phyloP scores from a whole-genome alignment of 495 filamentous ascomycete species.

The Hypoxylon crocopeplum region DNA sequence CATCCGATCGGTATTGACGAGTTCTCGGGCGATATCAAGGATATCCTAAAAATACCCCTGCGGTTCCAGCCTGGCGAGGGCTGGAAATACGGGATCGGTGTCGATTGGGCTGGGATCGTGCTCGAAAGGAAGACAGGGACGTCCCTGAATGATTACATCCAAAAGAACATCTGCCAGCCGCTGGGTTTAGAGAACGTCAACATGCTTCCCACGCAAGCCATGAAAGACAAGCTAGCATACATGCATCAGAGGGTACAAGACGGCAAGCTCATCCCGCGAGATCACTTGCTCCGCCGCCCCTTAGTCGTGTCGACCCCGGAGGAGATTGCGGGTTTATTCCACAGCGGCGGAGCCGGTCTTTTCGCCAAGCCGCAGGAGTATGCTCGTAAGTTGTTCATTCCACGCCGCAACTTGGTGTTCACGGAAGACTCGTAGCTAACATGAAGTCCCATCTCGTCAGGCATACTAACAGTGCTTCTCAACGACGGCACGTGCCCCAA shows the following conservation, averaged over 20 bases:
- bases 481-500: constrained; percentile 58
- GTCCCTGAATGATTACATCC: constrained; percentile 62
- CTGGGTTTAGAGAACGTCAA: constrained; percentile 59
- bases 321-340: constrained; percentile 46
- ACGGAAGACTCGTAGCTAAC: background rate
- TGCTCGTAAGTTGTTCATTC: constrained; percentile 48
- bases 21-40: constrained; percentile 54
- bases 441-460: background rate
- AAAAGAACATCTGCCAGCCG: constrained; percentile 63
- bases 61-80: constrained; percentile 63
- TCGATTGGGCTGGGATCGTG: constrained; percentile 67
- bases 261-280: constrained; percentile 48
- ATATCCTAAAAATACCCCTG: constrained; percentile 53
- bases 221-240: constrained; percentile 57
- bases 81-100: constrained; percentile 65
- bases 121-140: constrained; percentile 56
- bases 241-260: constrained; percentile 55
- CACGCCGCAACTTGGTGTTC: background rate
- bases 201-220: constrained; percentile 60
- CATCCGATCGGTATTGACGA: constrained; percentile 61
- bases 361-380: constrained; percentile 64
- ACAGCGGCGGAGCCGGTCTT: constrained; percentile 63
- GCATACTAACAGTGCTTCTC: constrained; percentile 52
- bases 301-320: constrained; percentile 47
- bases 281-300: constrained; percentile 56